Base-by-base conservation (phyloP, 345 rosid genomes). In the Hirschfeldia incana region DNA sequence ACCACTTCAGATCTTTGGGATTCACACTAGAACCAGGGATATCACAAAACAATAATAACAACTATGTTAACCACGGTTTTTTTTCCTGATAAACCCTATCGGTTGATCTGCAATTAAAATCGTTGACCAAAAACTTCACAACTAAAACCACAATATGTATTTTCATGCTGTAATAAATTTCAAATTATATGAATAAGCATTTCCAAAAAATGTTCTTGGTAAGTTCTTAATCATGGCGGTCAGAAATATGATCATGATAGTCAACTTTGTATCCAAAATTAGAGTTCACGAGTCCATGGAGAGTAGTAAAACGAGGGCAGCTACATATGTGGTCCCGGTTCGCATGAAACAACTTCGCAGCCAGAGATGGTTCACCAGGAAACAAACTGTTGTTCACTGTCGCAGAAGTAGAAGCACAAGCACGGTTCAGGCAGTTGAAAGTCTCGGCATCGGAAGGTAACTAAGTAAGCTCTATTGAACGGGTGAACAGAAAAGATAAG, bases 361-460 rank as follows among this genome's bases (percentile, higher is more conserved):
- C 84, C 87, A 33, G 97, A 90, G 83, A 80, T 85, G 66, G 91
- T 74, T 46, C 97, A 89, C 79, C 89, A 97, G 89, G 98, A 85
- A 92, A 90, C 79, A 92, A 97, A 80, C 88, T 97, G 84, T 94
- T 97, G 62, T 94, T 94, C 88, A 88, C 98, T 46, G 97, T 92
- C 68, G 34, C 90, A 70, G 97, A 94, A 89, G 97, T 94, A 69
- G 97, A 90, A 86, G 93, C 93, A 33, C 86, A 21, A 21, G 21
- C 21, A 21, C 92, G 76, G 93, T 92, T 69, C 90, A 90, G 61
- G 92, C 97, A 12, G 97, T 94, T 75, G 97, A 94, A 88, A 88
- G 86, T 72, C 91, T 94, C 69, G 98, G 98, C 72, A 94, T 93
- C 30, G 97, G 98, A 86, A 92, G 97, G 97, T 90, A 81, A 28